Percentiles rank a stretch among this genome's conserved stretches.
Evolutionary conservation across 345 rosid species (phyloP).

Genomic region (Kandelia obovata): DNA sequence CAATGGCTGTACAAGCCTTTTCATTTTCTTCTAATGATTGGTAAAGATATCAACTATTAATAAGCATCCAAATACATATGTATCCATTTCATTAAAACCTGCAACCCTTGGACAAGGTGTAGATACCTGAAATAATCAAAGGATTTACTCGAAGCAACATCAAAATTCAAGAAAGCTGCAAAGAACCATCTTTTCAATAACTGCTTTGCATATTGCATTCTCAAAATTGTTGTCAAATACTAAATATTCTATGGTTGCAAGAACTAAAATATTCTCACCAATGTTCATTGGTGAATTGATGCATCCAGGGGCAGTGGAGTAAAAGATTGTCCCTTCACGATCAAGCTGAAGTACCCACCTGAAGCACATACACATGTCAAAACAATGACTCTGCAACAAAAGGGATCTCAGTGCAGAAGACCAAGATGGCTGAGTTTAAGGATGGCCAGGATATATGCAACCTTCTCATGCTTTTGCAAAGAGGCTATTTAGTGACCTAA

Average conservation of each 20-base stretch:
- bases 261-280: conserved; percentile 31
- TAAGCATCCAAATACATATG: too few species aligned
- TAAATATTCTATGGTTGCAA: background rate
- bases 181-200: too few species aligned
- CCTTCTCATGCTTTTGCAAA: too few species aligned
- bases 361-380: conserved; percentile 13
- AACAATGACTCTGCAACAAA: background rate
- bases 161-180: too few species aligned
- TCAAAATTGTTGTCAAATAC: background rate
- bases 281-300: conserved; percentile 41
- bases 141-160: too few species aligned
- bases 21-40: background rate
- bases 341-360: conserved; percentile 98
- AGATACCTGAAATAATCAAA: too few species aligned
- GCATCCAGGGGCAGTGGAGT: conserved; percentile 94
- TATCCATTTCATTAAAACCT: too few species aligned
- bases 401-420: background rate
- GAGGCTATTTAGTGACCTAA: too few species aligned
- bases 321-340: conserved; percentile 68
- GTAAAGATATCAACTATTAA: background rate
- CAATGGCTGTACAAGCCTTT: background rate
- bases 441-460: too few species aligned
- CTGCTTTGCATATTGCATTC: too few species aligned
- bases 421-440: background rate
- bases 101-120: too few species aligned